Base-by-base conservation (phyloP, 176 grass and related monocot genomes). In the Avena atlantica region DNA sequence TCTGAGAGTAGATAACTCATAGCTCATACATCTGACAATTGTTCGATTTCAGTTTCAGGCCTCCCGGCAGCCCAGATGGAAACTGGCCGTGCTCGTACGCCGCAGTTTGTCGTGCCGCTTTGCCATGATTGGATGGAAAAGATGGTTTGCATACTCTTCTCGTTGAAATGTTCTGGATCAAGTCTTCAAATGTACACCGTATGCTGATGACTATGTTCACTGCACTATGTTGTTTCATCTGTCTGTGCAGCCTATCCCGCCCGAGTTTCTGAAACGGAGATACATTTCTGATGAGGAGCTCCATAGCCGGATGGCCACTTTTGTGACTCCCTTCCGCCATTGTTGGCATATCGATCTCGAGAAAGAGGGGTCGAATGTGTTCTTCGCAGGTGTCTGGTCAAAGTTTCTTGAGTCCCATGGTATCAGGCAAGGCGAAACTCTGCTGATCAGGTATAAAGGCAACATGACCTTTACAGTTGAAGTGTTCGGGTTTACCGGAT, bases 391-490 rank as follows among this genome's bases (percentile, higher is more conserved):
- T 40, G 19, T 17, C 5, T 85, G 83, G 83, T 23, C 25, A 37
- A 40, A 76, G 24, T 86, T 69, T 59, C 59, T 89, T 19, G 37
- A 31, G 9, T 76, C 11, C 29, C 78, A 85, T 25, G 59, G 70
- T 15, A 81, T 89, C 14, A 13, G 12, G 13, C 20, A 67, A 58
- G 70, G 69, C 0, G 82, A 86, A 14, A 6, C 36, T 34, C 1
- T 89, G 3, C 24, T 89, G 24, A 69, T 89, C 36, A 89, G 60
- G 64, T 81, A 89, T 25, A 66, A 80, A 37, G 78, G 77, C 4
- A 59, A 76, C 50, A 58, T 86, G 88, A 25, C 37, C 62, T 89
- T 86, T 61, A 75, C 48, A 70, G 11, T 82, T 25, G 68, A 86
- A 51, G 66, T 63, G 10, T 89, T 88, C 3, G 73, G 80, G 25